Evolutionary conservation across 2,329 filamentous ascomycete species (phyloP), one percentile per base, ranked within the genome.

Genomic region (Colletotrichum cordylinicola): DNA sequence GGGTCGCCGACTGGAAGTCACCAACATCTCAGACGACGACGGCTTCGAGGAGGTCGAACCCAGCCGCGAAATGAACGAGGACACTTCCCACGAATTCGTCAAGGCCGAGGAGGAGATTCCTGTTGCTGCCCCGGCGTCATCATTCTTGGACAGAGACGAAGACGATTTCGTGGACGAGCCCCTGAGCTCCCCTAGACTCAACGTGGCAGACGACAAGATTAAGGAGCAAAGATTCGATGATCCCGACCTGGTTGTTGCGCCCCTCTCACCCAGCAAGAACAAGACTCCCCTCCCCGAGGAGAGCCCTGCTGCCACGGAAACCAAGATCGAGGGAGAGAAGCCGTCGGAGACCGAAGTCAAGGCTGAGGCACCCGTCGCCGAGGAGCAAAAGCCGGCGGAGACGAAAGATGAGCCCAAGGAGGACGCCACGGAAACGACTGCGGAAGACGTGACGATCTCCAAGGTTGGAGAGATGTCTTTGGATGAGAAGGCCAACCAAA

Each of bases 21-120:
- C 94, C 68, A 98, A 97, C 80, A 92, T 91, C 18, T 93, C 94
- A 15, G 95, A 98, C 78, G 95, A 97, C 78, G 97, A 98, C 82
- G 95, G 95, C 1, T 98, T 98, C 81, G 97, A 99, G 83, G 96
- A 98, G 84, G 96, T 98, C 12, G 90, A 90, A 39, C 90, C 91
- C 64, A 87, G 88, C 61, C 93, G 92, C 35, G 94, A 95, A 75
- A 90, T 95, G 80, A 91, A 91, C 21, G 94, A 96, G 77, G 93
- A 95, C 67, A 91, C 90, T 3, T 94, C 93, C 48, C 91, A 94
- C 77, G 92, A 94, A 77, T 91, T 94, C 74, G 89, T 93, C 78
- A 92, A 92, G 82, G 88, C 88, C 5, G 89, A 90, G 75, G 88
- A 90, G 35, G 90, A 91, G 75, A 87, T 91, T 8, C 79, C 77